Base-by-base conservation (phyloP, 106 monocot species). In the Dendrobium nobile region DNA sequence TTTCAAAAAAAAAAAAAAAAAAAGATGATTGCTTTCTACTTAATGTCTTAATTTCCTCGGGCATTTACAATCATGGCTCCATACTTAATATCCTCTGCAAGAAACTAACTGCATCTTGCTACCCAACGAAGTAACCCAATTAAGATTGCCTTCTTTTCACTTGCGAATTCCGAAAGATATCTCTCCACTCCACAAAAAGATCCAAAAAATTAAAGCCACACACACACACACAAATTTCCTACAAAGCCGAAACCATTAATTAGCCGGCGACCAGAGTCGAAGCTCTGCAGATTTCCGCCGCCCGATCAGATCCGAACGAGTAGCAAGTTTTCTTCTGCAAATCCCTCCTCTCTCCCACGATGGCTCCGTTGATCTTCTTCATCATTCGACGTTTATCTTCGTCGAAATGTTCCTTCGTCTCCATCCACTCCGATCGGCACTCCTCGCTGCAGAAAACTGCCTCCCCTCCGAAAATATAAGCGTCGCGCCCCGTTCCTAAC, bases 401-500 rank as follows among this genome's bases (percentile, higher is more conserved):
- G 44, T 41, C 16, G 1, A 44, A 20, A 19, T 7, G 1, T 26
- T 5, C 48, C 51, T 27, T n/a, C 78, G 19, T 40, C 54, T 59
- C 78, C 78, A 78, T 78, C 78, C 33, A 26, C 56, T 78, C 56
- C 78, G 16, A 11, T 7, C 78, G 28, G 37, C 78, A 78, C 17
- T 41, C 78, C 37, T 58, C 33, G 20, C 56, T 56, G 78, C 78
- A 78, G 58, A 78, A 78, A 16, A 54, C 56, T 58, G 78, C 56
- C 16, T 78, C 78, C 18, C 58, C 78, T 27, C 78, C 58, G 16
- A 2, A 78, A 3, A 78, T 78, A 58, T 78, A 78, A n/a, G 41
- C 41, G 4, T 78, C 58, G 18, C 8, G 15, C 56, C 78, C 78
- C 2, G 55, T 58, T 5, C 78, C 78, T 18, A 78, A 19, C 20